Percentiles rank a stretch among this genome's conserved stretches.
phyloP scores from a whole-genome alignment of 345 rosid species.

The Ailanthus altissimus region DNA sequence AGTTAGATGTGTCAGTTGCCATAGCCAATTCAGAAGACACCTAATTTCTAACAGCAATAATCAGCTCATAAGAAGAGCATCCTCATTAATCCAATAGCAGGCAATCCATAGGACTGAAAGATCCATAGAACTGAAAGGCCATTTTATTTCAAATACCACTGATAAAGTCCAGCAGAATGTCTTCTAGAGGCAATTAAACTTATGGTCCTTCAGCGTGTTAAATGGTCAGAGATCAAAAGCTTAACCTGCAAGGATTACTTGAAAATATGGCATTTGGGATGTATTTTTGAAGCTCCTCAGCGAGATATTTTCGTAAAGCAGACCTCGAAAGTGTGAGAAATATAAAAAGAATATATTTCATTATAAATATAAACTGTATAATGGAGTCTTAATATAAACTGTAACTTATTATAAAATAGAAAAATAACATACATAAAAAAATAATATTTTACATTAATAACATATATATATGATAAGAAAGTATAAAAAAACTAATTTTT shows the following conservation, averaged over 20 bases:
- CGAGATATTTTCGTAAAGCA: conserved; percentile 72
- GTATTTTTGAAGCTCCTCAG: conserved; percentile 65
- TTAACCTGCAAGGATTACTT: conserved; percentile 95
- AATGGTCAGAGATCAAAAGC: conserved; percentile 6
- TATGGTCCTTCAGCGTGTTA: conserved; percentile 7
- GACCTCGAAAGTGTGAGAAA: no score
- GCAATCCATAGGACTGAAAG: conserved; percentile 8
- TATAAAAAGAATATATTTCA: no score
- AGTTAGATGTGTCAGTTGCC: conserved; percentile 1
- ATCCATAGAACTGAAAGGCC: conserved; percentile 11
- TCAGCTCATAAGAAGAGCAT: conserved; percentile 2
- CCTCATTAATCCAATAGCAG: not conserved
- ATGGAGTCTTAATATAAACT: no score
- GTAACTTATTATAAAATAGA: no score
- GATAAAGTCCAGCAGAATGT: not conserved
- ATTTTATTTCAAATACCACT: not conserved
- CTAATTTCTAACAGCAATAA: not conserved
- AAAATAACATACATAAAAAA: no score
- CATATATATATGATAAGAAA: no score
- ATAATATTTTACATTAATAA: no score
- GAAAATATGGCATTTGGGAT: conserved; percentile 83
- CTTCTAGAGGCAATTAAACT: conserved; percentile 3
- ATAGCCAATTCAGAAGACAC: conserved; percentile 9
- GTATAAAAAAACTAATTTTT: no score
- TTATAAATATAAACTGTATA: no score